Base-by-base conservation (phyloP, 2,329 filamentous ascomycete genomes). In the Acrodontium crateriforme region DNA sequence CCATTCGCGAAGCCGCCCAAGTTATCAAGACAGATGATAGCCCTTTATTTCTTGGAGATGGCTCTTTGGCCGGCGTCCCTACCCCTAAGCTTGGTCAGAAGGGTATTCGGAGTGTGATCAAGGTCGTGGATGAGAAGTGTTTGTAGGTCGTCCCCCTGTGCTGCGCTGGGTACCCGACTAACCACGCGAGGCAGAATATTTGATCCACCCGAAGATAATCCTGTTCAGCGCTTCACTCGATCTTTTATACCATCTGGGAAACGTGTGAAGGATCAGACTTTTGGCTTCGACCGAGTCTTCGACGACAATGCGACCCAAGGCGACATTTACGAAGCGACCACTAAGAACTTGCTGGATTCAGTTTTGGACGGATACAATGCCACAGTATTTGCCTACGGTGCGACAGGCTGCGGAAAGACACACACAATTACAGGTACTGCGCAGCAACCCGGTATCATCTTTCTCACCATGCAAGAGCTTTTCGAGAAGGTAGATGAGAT, bases 301-400 rank as follows among this genome's bases (percentile, higher is more conserved):
- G 89, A 98, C 65, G 85, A 95, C 34, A 93, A 87, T 51, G 81
- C 81, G 11, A 76, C 77, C 5, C 89, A 98, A 49, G 77, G 71
- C 33, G 89, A 98, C 49, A 82, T 98, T 1, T 98, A 95, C 63
- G 89, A 95, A 54, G 70, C 81, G 9, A 95, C 89, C 1, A 93
- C 87, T 2, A 80, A 78, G 54, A 72, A 63, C 31, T 69, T 98
- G n/a, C 70, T 98, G 36, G 87, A 95, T 53, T 94, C 78, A 50
- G 85, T 98, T 10, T 66, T 98, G 33, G 85, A 98, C 42, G 89
- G 89, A 40, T 98, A 94, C 65, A 98, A 98, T 63, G 89, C 89
- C 25, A 98, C 89, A 0, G 89, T 98, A 4, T 98, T 98, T 53
- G 89, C 89, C 27, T 98, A 98, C 55, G 89, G 89, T 42, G 89